These are phyloP conservation scores for Solanum bulbocastanum DNA, from an alignment of 257 asterid species.

Conservation along the genomic window DNA sequence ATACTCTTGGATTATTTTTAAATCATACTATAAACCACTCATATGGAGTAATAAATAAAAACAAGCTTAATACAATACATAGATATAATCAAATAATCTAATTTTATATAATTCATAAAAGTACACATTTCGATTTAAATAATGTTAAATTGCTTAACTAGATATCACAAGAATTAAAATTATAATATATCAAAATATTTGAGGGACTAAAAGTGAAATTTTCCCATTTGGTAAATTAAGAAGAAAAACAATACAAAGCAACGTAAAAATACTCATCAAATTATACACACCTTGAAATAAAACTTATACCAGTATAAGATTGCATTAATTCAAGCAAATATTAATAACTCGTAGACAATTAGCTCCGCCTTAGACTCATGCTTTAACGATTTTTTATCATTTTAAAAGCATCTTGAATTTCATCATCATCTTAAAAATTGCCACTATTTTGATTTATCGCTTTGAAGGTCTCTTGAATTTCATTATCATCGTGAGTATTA, in stretches of 20 bases:
- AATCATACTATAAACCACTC: too few relatives aligned
- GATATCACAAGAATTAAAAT: neutral
- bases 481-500: neutral
- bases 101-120: neutral
- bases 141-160: neutral
- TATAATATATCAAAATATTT: too few relatives aligned
- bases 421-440: neutral
- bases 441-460: neutral
- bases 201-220: neutral
- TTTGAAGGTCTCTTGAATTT: neutral
- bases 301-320: neutral
- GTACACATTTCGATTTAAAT: neutral
- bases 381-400: neutral
- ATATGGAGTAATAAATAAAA: too few relatives aligned
- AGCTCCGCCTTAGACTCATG: neutral
- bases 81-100: too few relatives aligned
- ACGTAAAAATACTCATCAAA: neutral
- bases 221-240: neutral
- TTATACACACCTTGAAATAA: neutral
- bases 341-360: neutral
- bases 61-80: too few relatives aligned
- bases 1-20: too few relatives aligned
- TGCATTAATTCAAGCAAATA: neutral
- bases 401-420: neutral
- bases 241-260: neutral